Conservation (phyloP, 257 asterid genomes). For the Scutellaria minor region DNA sequence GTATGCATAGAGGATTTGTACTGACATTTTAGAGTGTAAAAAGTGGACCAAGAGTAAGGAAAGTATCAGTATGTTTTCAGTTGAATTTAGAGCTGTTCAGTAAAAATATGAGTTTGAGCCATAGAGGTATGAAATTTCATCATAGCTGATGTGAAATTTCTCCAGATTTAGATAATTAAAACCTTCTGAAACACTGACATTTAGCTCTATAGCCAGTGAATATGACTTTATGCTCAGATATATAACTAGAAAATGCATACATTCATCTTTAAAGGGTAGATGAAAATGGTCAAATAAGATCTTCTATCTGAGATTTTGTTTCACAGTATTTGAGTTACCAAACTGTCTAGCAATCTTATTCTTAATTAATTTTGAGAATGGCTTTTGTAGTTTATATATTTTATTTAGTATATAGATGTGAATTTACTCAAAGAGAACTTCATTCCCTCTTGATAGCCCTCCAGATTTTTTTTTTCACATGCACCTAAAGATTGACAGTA, state of each 20-base stretch:
- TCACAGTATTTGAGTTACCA: background rate
- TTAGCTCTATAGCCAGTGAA: background rate
- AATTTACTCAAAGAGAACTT: background rate
- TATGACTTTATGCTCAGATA: background rate
- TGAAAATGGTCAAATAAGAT: background rate
- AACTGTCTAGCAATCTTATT: background rate
- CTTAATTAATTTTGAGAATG: background rate
- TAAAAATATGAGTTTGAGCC: too few species aligned
- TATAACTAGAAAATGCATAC: too few species aligned
- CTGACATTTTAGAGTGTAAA: too few species aligned
- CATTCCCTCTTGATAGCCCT: too few species aligned
- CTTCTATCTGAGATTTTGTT: background rate
- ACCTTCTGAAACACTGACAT: too few species aligned
- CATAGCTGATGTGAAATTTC: background rate
- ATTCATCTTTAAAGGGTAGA: too few species aligned
- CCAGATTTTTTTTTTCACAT: background rate
- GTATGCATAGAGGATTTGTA: too few species aligned
- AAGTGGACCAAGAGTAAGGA: too few species aligned
- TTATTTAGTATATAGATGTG: too few species aligned
- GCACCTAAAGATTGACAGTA: conserved; percentile 7
- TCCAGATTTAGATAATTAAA: background rate
- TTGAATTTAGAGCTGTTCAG: too few species aligned
- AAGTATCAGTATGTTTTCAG: too few species aligned
- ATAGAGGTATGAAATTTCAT: too few species aligned
- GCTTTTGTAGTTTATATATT: background rate